These are phyloP conservation scores for Rhizophagus sp. DNA, from an alignment of 192 early-diverging fungal genomes.

Conservation along the genomic window DNA sequence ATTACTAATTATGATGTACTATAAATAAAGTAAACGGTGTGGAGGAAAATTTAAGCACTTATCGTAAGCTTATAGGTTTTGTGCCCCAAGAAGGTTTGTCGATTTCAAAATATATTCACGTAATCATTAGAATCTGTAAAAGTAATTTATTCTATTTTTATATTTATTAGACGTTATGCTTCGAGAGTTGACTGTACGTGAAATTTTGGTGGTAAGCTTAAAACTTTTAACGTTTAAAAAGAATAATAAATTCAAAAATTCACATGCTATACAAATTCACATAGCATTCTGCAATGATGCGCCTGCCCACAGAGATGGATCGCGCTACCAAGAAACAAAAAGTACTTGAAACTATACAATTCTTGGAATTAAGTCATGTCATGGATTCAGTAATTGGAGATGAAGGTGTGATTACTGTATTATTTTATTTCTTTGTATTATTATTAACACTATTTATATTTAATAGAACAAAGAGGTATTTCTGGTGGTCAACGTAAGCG, in stretches of 20 bases:
- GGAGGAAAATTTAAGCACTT: constrained; percentile 57
- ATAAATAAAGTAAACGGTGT: constrained; percentile 50
- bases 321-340: constrained; percentile 49
- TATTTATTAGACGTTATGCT: constrained; percentile 51
- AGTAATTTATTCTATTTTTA: neutral
- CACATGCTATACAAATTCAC: neutral
- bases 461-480: constrained; percentile 59
- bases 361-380: constrained; percentile 58
- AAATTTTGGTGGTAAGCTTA: constrained; percentile 47
- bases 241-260: neutral
- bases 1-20: neutral
- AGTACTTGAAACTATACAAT: constrained; percentile 57
- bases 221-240: neutral
- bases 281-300: constrained; percentile 66
- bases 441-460: neutral
- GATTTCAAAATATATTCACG: neutral
- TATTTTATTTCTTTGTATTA: neutral
- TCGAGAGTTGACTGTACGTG: constrained; percentile 66
- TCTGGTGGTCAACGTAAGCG: constrained; percentile 76
- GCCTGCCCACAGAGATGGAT: constrained; percentile 48
- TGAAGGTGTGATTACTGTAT: constrained; percentile 28
- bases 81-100: constrained; percentile 62
- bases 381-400: constrained; percentile 57
- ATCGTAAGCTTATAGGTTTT: constrained; percentile 69
- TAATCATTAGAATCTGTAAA: neutral